Evolutionary conservation across 176 grass and related monocot genomes (phyloP), one percentile per base, ranked within the genome.

Genomic region (Zoysia japonica): DNA sequence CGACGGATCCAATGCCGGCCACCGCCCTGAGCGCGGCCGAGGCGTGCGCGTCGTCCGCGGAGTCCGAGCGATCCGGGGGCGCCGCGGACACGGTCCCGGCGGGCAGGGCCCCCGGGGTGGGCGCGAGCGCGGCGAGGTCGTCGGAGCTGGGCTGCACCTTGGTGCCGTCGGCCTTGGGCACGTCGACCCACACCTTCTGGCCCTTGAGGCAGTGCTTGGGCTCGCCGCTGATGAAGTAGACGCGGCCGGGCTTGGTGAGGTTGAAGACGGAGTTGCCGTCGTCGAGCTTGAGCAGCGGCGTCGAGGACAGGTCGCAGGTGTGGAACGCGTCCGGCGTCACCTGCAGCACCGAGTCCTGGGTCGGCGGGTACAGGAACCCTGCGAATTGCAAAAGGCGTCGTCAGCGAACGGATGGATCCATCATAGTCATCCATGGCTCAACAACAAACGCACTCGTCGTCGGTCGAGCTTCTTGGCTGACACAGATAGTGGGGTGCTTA

Each of bases 231-330:
- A 56, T 90, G 85, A 87, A 94, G 87, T 88, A 97, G 68, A 71
- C 57, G 9, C 83, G 77, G 0, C 91, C 94, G 0, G 94, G 83
- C n/a, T 67, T 3, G 49, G 87, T 94, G 67, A 97, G 85, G 75
- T 97, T 97, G 83, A 94, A 97, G 49, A 88, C 2, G 66, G 91
- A 94, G 87, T 97, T 97, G 43, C 91, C 94, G 67, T 97, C 91
- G 60, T 68, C 82, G 15, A 97, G 81, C 36, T 57, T 83, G 47
- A 87, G 66, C 7, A 92, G 20, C 7, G 11, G 91, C 87, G 47
- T 80, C 87, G 5, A 11, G 14, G 83, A 52, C 3, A 87, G 52
- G 47, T 80, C 77, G 73, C 91, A 97, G 70, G 80, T 49, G 45
- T 80, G 91, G 85, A 88, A 94, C 60, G 85, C 94, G 70, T 54